phyloP scores from a whole-genome alignment of 306 rosid species.

The Vigna mungo region DNA sequence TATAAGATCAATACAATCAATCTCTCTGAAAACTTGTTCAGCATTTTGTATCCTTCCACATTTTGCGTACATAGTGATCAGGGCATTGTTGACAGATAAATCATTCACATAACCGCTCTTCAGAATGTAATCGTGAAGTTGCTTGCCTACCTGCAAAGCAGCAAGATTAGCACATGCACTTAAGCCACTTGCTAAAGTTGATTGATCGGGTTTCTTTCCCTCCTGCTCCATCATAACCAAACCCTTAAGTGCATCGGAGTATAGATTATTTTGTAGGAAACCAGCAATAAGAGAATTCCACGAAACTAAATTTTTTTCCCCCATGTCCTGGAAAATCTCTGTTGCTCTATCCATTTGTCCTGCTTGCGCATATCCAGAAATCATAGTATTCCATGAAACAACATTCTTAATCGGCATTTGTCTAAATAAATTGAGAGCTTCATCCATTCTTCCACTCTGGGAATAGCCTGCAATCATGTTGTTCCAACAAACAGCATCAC shows the following conservation, averaged over 20 bases:
- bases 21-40: slow-evolving; percentile 62
- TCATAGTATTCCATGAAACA: slow-evolving; percentile 85
- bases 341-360: slow-evolving; percentile 75
- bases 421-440: slow-evolving; percentile 56
- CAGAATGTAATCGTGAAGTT: slow-evolving; percentile 69
- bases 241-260: slow-evolving; percentile 69
- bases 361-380: slow-evolving; percentile 71
- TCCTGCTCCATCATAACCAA: slow-evolving; percentile 40
- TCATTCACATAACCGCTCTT: slow-evolving; percentile 68
- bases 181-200: slow-evolving; percentile 70
- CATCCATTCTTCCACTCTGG: slow-evolving; percentile 72
- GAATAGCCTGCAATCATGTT: slow-evolving; percentile 79
- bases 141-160: slow-evolving; percentile 72
- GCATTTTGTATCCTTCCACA: slow-evolving; percentile 64
- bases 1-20: slow-evolving; percentile 56
- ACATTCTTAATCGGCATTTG: slow-evolving; percentile 69
- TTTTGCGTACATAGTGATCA: slow-evolving; percentile 83
- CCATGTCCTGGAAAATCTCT: slow-evolving; percentile 58
- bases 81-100: slow-evolving; percentile 71
- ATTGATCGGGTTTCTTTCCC: slow-evolving; percentile 36
- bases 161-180: slow-evolving; percentile 85
- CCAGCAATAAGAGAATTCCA: slow-evolving; percentile 85
- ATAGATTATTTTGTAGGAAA: slow-evolving; percentile 67
- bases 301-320: neutral
- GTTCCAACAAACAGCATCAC: slow-evolving; percentile 84